Conservation (phyloP, 352 stramenopile genomes). For the Plasmopara muralis region DNA sequence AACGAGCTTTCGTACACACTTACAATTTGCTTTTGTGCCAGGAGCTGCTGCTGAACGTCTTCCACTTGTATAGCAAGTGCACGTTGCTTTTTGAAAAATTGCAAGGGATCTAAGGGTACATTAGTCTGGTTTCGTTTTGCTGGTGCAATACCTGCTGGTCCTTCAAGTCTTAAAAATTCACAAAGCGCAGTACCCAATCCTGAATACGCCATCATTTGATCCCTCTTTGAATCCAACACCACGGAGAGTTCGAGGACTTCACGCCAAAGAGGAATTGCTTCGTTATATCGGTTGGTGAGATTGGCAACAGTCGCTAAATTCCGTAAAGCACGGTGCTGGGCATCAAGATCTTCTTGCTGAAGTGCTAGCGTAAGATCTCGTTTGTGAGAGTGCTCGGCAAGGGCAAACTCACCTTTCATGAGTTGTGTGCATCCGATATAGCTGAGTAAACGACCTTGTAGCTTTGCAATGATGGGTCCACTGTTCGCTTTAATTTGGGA, state of each 20-base stretch:
- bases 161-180: slow-evolving; percentile 23
- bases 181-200: slow-evolving; percentile 38
- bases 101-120: slow-evolving; percentile 18
- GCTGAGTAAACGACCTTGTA: slow-evolving; percentile 41
- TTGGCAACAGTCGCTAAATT: slow-evolving; percentile 51
- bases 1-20: slow-evolving; percentile 42
- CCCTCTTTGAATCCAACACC: slow-evolving; percentile 30
- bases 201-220: slow-evolving; percentile 39
- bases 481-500: slow-evolving; percentile 1
- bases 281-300: slow-evolving; percentile 34
- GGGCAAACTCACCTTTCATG: slow-evolving; percentile 31
- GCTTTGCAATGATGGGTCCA: slow-evolving; percentile 27
- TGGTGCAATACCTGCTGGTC: slow-evolving; percentile 7
- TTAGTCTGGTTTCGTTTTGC: slow-evolving; percentile 4
- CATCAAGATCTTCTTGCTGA: slow-evolving; percentile 43
- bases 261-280: slow-evolving; percentile 46
- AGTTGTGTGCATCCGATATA: slow-evolving; percentile 42
- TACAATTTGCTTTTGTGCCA: slow-evolving; percentile 42
- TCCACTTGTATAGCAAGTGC: slow-evolving; percentile 33
- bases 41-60: slow-evolving; percentile 37
- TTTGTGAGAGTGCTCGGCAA: slow-evolving; percentile 41
- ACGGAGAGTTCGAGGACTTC: slow-evolving; percentile 43
- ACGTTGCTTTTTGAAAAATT: slow-evolving; percentile 42
- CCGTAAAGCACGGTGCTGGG: slow-evolving; percentile 40
- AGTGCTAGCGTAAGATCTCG: slow-evolving; percentile 42